Evolutionary conservation across 768 basidiomycete species (phyloP).

Genomic region (Trametes meyenii): DNA sequence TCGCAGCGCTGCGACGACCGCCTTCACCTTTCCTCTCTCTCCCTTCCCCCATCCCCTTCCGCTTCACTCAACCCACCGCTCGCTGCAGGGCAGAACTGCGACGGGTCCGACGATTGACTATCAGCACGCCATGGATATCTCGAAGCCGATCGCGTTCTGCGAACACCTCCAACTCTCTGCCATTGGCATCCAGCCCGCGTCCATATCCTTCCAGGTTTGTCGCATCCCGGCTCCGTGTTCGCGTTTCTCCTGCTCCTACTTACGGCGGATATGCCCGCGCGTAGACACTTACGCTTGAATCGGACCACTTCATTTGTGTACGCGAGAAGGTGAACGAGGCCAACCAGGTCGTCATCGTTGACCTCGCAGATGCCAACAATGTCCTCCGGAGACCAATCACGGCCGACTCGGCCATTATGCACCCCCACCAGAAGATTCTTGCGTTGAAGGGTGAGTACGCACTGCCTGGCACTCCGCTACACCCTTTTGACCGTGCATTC

Average conservation of each 20-base stretch:
- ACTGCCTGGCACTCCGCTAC: not conserved
- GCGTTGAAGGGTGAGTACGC: constrained; percentile 78
- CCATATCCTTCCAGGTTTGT: constrained; percentile 92
- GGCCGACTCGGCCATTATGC: constrained; percentile 99
- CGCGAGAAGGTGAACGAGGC: constrained; percentile 94
- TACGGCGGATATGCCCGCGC: not conserved
- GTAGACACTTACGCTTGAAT: constrained; percentile 92
- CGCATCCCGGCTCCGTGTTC: constrained; percentile 32
- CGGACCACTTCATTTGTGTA: constrained; percentile 97
- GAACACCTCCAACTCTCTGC: constrained; percentile 95
- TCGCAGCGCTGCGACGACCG: constrained; percentile 1
- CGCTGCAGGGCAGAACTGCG: constrained; percentile 30
- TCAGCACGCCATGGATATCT: constrained; percentile 37
- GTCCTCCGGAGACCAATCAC: constrained; percentile 93
- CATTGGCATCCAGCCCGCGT: constrained; percentile 92
- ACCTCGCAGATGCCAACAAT: constrained; percentile 97
- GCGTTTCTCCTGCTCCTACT: constrained; percentile 1
- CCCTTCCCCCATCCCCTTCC: not conserved
- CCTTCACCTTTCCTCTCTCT: constrained; percentile 4
- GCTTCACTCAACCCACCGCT: constrained; percentile 14
- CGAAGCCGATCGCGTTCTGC: constrained; percentile 85
- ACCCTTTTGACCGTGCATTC: constrained; percentile 12
- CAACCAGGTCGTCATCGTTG: constrained; percentile 98
- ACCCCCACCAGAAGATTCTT: constrained; percentile 93
- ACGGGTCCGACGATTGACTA: constrained; percentile 32